Base-by-base conservation (phyloP, 345 rosid genomes). In the Streptanthus diversifolius region DNA sequence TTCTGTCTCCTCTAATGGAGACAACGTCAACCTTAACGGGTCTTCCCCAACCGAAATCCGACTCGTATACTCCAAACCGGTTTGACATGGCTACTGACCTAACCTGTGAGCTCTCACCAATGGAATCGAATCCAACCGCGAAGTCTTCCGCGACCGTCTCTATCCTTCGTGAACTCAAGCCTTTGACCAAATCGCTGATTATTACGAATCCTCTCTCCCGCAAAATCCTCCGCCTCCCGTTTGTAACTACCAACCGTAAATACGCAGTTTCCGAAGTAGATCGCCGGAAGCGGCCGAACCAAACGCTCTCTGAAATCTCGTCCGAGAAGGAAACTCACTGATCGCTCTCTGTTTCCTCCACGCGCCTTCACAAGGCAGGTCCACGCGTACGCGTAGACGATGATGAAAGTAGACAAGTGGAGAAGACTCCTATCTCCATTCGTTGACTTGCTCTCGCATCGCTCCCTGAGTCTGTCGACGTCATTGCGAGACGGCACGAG, bases 391-490 rank as follows among this genome's bases (percentile, higher is more conserved):
- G 89, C 77, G 24, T 32, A 67, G 0, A 74, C 64, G 3, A 85
- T 27, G 7, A 76, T 84, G 32, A 81, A 83, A 11, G 68, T 68
- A 0, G 85, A 85, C 18, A 79, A 32, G 41, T 65, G 73, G n/a
- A 60, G 30, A 3, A 2, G 53, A 7, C 12, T n/a, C 29, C 7
- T 74, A 1, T 74, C 44, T 14, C 51, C n/a, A n/a, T n/a, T n/a
- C n/a, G n/a, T n/a, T n/a, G n/a, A n/a, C n/a, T n/a, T n/a, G n/a
- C n/a, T n/a, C n/a, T n/a, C n/a, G n/a, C n/a, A n/a, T n/a, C n/a
- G n/a, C n/a, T n/a, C n/a, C n/a, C n/a, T n/a, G n/a, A n/a, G n/a
- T n/a, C n/a, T n/a, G n/a, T n/a, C n/a, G n/a, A n/a, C n/a, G n/a
- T n/a, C n/a, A n/a, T n/a, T n/a, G n/a, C n/a, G n/a, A n/a, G n/a